Percentiles rank a stretch among this genome's conserved stretches.
Conservation (phyloP, 2,329 filamentous ascomycete genomes). For the Diplodia intermedia region DNA sequence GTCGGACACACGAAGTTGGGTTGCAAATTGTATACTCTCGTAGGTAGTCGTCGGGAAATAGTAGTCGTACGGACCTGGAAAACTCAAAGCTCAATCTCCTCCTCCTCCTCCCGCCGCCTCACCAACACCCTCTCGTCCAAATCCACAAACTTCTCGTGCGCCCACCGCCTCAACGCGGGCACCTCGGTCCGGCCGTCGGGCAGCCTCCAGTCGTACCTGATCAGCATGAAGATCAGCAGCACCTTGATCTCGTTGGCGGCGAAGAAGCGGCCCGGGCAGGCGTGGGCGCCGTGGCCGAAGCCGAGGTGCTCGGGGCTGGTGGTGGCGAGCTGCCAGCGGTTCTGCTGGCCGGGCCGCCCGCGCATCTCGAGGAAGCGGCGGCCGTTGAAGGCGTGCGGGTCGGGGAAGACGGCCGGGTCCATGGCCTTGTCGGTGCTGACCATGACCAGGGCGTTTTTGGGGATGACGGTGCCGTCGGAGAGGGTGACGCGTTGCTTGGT, state of each 20-base stretch:
- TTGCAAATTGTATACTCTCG: too few relatives aligned
- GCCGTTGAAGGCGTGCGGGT: slow-evolving; percentile 2
- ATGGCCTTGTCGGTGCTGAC: slow-evolving; percentile 2
- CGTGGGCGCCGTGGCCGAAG: slow-evolving; percentile 44
- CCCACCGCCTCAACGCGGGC: not conserved
- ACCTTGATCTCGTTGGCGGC: slow-evolving; percentile 46
- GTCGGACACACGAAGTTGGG: too few relatives aligned
- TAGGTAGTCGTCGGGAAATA: too few relatives aligned
- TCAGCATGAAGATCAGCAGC: slow-evolving; percentile 37
- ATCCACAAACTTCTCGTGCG: not conserved
- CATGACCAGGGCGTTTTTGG: not conserved
- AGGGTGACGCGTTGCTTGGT: not conserved
- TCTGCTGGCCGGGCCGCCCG: slow-evolving; percentile 36
- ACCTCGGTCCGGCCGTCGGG: not conserved
- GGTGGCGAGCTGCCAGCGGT: slow-evolving; percentile 34
- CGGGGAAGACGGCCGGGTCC: not conserved
- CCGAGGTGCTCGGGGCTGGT: slow-evolving; percentile 28
- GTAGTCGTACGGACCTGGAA: too few relatives aligned
- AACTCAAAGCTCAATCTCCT: slow-evolving; percentile 5
- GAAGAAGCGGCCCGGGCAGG: slow-evolving; percentile 46
- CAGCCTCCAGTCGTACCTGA: slow-evolving; percentile 10
- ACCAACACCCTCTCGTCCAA: not conserved
- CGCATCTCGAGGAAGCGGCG: slow-evolving; percentile 18
- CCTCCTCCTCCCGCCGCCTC: not conserved
- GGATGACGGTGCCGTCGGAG: slow-evolving; percentile 15